Conservation (phyloP, 116 monocot genomes). For the Posidonia oceanica region DNA sequence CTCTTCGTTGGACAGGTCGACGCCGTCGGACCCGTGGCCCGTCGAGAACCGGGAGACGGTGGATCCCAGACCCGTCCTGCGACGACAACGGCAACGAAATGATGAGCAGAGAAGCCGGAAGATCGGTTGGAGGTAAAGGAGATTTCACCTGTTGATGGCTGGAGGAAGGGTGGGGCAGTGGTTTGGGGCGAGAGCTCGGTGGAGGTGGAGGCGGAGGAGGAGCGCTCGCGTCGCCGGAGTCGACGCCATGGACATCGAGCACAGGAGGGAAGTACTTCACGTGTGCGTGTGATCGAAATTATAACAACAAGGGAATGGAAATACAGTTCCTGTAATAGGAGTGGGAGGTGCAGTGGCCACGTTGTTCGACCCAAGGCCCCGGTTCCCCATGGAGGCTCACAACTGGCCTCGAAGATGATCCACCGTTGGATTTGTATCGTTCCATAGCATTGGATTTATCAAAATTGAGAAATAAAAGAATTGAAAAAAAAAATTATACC, state of each 20-base stretch:
- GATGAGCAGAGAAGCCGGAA: neutral
- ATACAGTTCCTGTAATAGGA: neutral
- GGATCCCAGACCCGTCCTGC: constrained; percentile 18
- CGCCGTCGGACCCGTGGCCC: constrained; percentile 15
- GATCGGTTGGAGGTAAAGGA: neutral
- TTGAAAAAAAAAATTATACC: too few species aligned
- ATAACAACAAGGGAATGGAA: too few species aligned
- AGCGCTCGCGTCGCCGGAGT: constrained; percentile 2
- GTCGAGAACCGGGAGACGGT: constrained; percentile 26
- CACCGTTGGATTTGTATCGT: too few species aligned
- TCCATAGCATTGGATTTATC: too few species aligned
- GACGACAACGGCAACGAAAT: neutral
- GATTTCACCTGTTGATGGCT: constrained; percentile 2
- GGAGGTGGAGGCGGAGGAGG: constrained; percentile 2
- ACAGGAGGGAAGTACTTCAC: neutral
- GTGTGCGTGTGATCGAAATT: too few species aligned
- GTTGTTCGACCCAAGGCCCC: neutral
- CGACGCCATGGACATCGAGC: neutral
- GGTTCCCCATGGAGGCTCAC: too few species aligned
- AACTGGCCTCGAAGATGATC: too few species aligned
- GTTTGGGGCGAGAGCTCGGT: neutral
- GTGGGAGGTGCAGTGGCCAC: neutral
- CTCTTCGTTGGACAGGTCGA: constrained; percentile 59
- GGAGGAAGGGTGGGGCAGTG: neutral
- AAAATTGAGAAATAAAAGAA: too few species aligned